phyloP scores from a whole-genome alignment of 1,284 basidiomycete genomes.

The Kalmanozyma brasiliensis region DNA sequence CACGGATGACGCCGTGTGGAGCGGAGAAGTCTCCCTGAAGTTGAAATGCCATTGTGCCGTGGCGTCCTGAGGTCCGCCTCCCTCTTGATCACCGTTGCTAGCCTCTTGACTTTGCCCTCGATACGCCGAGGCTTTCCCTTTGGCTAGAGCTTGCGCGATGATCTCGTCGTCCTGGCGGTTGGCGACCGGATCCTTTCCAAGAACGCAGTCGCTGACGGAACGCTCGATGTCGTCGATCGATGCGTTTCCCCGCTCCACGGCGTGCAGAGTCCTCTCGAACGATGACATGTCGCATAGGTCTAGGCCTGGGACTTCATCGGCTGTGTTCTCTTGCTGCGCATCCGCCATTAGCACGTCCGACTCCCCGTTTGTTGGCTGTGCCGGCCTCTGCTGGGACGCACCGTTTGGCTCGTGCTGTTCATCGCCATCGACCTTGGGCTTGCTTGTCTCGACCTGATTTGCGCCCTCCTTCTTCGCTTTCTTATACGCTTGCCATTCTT shows the following conservation, averaged over 20 bases:
- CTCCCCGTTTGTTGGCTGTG: conserved; percentile 1
- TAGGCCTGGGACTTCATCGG: no score
- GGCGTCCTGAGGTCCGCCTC: not conserved
- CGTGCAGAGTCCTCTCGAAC: not conserved
- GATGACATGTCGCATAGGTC: not conserved
- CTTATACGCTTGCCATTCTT: conserved; percentile 23
- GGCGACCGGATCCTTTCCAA: conserved; percentile 3
- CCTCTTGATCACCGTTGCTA: conserved; percentile 1
- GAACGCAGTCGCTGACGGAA: conserved; percentile 1
- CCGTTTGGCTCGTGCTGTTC: not conserved
- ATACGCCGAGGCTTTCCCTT: not conserved
- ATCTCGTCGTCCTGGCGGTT: conserved; percentile 3
- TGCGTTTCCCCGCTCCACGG: not conserved
- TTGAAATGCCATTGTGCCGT: not conserved
- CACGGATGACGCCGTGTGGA: not conserved
- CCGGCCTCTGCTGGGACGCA: not conserved
- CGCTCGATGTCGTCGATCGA: conserved; percentile 6
- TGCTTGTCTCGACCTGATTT: conserved; percentile 11
- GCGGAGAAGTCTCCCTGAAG: not conserved
- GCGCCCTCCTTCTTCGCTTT: conserved; percentile 6
- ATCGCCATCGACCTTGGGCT: not conserved
- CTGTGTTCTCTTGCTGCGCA: conserved; percentile 1
- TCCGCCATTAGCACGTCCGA: conserved; percentile 5
- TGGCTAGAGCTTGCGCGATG: conserved; percentile 5
- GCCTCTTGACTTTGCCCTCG: conserved; percentile 2